Percentiles rank a stretch among this genome's conserved stretches.
phyloP scores from a whole-genome alignment of 352 stramenopile genomes.

The Phytopythium oedochilum region DNA sequence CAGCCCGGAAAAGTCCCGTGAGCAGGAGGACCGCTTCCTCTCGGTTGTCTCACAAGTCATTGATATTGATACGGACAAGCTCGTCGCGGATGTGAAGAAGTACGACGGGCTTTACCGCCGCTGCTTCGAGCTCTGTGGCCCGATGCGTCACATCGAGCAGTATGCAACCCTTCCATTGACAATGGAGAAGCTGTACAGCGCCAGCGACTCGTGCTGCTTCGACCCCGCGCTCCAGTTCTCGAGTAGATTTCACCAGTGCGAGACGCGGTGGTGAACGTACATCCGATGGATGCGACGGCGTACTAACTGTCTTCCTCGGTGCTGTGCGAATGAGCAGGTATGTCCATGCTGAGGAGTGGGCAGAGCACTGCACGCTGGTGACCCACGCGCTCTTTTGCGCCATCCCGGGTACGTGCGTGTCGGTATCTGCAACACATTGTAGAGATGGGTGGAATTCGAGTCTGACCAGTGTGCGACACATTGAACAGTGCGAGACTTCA shows the following conservation, averaged over 20 bases:
- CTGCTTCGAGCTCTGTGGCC: constrained; percentile 5
- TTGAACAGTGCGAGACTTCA: constrained; percentile 69
- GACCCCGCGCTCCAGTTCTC: constrained; percentile 12
- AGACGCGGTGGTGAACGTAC: background rate
- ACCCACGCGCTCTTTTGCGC: constrained; percentile 76
- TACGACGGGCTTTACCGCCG: constrained; percentile 42
- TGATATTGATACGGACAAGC: constrained; percentile 21
- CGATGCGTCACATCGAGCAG: constrained; percentile 4
- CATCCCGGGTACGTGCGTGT: constrained; percentile 55
- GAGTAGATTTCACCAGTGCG: constrained; percentile 14
- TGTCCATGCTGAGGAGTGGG: constrained; percentile 56
- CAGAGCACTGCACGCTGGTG: constrained; percentile 72
- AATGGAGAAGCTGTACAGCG: constrained; percentile 24
- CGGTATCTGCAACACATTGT: background rate
- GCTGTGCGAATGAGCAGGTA: constrained; percentile 18
- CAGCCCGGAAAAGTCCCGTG: constrained; percentile 19
- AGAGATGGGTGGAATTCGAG: background rate
- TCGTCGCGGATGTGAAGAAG: constrained; percentile 35
- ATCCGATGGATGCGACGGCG: background rate
- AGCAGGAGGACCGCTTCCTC: constrained; percentile 43
- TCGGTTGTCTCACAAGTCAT: constrained; percentile 34
- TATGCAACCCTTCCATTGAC: constrained; percentile 12
- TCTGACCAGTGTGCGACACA: background rate
- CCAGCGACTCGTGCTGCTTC: constrained; percentile 11
- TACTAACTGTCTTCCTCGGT: background rate